A percentile compares a stretch with the other conserved stretches of the same genome.
phyloP scores from a whole-genome alignment of 805 yeast genomes.

The Monosporozyma siamensis region DNA sequence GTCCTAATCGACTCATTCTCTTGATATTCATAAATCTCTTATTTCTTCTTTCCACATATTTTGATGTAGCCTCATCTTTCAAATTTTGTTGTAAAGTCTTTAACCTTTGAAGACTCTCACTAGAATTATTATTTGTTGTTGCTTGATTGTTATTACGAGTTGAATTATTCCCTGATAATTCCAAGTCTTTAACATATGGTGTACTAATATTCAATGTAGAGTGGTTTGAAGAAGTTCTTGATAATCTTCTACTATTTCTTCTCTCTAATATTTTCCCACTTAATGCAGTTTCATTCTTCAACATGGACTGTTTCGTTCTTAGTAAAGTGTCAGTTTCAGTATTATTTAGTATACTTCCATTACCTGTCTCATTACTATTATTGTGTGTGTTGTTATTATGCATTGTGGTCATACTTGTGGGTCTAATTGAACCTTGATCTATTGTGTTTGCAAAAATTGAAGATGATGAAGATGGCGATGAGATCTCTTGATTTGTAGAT shows the following conservation, averaged over 20 bases:
- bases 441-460: constrained; percentile 6
- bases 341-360: background rate
- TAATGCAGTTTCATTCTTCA: background rate
- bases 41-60: constrained; percentile 20
- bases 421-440: constrained; percentile 4
- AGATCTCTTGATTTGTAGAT: background rate
- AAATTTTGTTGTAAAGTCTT: constrained; percentile 19
- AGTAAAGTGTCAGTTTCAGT: background rate
- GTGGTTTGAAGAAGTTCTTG: constrained; percentile 1
- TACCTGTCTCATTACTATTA: background rate
- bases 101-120: constrained; percentile 12
- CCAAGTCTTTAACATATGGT: background rate
- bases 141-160: constrained; percentile 2
- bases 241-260: constrained; percentile 1
- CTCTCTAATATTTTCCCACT: constrained; percentile 1
- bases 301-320: constrained; percentile 3
- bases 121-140: background rate
- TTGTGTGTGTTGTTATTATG: too few species aligned
- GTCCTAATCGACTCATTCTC: constrained; percentile 22
- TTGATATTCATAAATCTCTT: constrained; percentile 21
- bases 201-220: background rate
- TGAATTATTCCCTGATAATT: constrained; percentile 1
- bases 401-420: constrained; percentile 5
- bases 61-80: constrained; percentile 20
- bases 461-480: constrained; percentile 1